A percentile compares a stretch with the other conserved stretches of the same genome.
phyloP scores from a whole-genome alignment of 208 protist species.

The Tritrichomonas musculus region DNA sequence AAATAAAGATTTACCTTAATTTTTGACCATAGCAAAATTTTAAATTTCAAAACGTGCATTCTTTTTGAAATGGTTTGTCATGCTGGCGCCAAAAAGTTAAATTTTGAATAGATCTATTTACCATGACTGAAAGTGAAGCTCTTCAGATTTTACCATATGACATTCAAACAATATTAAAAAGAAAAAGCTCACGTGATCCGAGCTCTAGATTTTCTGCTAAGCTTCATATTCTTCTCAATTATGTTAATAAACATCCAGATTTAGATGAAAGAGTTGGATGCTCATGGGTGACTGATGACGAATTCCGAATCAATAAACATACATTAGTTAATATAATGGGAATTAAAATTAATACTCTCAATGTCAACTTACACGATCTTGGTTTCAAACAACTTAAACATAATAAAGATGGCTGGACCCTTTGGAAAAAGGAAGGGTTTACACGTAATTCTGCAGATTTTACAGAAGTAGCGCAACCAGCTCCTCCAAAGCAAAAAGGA shows the following conservation, averaged over 20 bases:
- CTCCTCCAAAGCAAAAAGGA: too few species aligned
- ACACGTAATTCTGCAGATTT: background rate
- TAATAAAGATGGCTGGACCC: background rate
- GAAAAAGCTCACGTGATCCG: background rate
- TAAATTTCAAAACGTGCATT: too few species aligned
- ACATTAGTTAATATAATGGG: background rate
- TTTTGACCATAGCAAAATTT: too few species aligned
- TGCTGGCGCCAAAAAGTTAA: too few species aligned
- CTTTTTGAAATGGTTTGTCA: too few species aligned
- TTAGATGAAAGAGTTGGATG: background rate
- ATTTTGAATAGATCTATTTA: too few species aligned
- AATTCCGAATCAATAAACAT: conserved; percentile 7
- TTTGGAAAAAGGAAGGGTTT: background rate
- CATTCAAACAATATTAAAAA: background rate
- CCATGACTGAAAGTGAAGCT: too few species aligned
- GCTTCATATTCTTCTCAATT: background rate
- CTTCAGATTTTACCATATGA: background rate
- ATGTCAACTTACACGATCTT: background rate
- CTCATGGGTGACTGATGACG: background rate
- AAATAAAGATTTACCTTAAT: too few species aligned
- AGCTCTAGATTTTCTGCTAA: background rate
- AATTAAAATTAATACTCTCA: background rate
- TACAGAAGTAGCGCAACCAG: background rate
- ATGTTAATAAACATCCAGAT: background rate
- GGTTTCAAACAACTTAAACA: background rate